A percentile compares a stretch with the other conserved stretches of the same genome.
Conservation (phyloP, 345 rosid genomes). For the Luvunga scandens region DNA sequence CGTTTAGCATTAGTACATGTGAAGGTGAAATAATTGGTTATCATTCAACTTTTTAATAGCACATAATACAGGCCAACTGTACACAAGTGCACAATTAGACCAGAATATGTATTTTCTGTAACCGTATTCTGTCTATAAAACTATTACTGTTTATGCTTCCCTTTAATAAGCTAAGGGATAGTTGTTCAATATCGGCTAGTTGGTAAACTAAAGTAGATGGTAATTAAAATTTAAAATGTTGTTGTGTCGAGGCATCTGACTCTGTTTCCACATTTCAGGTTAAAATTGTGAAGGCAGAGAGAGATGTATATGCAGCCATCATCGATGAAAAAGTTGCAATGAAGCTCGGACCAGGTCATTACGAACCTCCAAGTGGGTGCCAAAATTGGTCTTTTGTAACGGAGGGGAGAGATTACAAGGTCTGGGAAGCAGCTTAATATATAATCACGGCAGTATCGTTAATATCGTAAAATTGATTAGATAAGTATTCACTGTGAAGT, state of each 20-base stretch:
- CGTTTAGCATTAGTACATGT: background rate
- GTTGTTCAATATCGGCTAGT: background rate
- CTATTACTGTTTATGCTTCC: background rate
- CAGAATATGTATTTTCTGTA: background rate
- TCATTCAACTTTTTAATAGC: background rate
- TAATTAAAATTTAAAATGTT: background rate
- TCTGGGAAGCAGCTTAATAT: conserved; percentile 75
- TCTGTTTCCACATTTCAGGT: conserved; percentile 38
- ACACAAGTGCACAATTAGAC: background rate
- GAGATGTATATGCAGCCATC: conserved; percentile 85
- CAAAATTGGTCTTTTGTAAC: conserved; percentile 57
- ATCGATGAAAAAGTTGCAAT: conserved; percentile 73
- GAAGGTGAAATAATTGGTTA: background rate
- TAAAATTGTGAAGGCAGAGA: conserved; percentile 64
- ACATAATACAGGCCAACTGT: background rate
- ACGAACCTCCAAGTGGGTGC: conserved; percentile 59
- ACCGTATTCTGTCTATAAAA: background rate
- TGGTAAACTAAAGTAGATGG: too few relatives aligned
- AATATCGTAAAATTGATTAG: background rate
- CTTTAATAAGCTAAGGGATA: background rate
- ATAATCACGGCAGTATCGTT: background rate
- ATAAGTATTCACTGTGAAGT: background rate
- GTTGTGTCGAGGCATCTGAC: background rate
- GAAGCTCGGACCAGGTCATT: conserved; percentile 94
- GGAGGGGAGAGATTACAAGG: conserved; percentile 85